phyloP scores from a whole-genome alignment of 208 protist genomes.

The Trichomonas vaginalis region DNA sequence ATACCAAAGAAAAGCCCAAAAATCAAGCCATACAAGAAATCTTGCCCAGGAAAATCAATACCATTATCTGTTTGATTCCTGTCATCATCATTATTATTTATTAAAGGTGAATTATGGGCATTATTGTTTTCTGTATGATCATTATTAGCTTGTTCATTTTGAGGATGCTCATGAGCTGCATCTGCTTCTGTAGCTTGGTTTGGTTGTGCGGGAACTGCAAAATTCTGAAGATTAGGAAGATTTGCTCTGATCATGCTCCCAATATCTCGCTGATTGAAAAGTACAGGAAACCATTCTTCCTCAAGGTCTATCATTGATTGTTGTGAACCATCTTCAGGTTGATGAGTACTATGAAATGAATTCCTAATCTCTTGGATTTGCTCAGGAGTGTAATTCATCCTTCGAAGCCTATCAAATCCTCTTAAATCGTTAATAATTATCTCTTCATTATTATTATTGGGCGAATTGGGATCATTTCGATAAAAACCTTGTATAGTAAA shows the following conservation, averaged over 20 bases:
- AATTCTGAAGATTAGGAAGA: background rate
- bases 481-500: background rate
- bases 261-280: background rate
- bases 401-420: background rate
- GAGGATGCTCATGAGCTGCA: background rate
- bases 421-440: background rate
- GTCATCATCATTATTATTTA: background rate
- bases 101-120: background rate
- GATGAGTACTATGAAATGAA: background rate
- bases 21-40: background rate
- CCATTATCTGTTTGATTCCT: background rate
- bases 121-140: background rate
- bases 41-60: background rate
- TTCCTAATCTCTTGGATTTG: background rate
- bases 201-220: background rate
- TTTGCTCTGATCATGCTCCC: background rate
- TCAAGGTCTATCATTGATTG: background rate
- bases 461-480: background rate
- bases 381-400: background rate
- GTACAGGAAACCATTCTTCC: background rate
- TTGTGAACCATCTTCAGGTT: background rate
- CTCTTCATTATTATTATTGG: background rate
- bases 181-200: background rate
- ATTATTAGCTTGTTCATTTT: background rate
- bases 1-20: background rate